Percentiles rank a stretch among this genome's conserved stretches.
These are phyloP conservation scores for Apiotrichum sp. DNA, from an alignment of 1,284 basidiomycete species.

Conservation along the genomic window DNA sequence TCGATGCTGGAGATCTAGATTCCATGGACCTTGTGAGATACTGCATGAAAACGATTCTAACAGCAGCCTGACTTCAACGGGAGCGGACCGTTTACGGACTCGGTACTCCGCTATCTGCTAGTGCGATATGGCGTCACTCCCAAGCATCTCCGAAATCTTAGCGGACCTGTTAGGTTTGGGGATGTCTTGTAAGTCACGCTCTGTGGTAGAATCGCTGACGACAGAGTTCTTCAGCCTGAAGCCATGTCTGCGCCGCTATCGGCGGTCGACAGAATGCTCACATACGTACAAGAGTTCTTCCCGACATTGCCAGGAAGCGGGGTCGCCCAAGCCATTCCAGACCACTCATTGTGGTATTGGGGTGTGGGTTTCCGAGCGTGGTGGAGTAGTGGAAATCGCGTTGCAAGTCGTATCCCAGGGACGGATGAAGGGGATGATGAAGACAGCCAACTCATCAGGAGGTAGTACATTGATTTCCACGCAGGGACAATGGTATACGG, in stretches of 20 bases:
- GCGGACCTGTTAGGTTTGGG: conserved; percentile 26
- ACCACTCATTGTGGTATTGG: conserved; percentile 17
- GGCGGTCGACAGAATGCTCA: conserved; percentile 4
- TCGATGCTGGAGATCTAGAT: not conserved
- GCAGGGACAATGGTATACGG: too few species aligned
- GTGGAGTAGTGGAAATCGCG: conserved; percentile 9
- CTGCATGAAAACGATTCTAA: not conserved
- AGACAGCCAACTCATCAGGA: too few species aligned
- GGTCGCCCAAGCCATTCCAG: conserved; percentile 3
- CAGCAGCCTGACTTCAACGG: conserved; percentile 27
- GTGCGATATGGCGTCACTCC: conserved; percentile 36
- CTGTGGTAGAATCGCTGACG: not conserved
- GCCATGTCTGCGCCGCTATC: conserved; percentile 11
- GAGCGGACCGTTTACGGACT: conserved; percentile 31
- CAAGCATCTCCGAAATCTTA: conserved; percentile 18
- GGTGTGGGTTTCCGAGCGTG: conserved; percentile 10
- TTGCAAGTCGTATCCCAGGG: conserved; percentile 2
- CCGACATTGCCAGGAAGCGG: conserved; percentile 16
- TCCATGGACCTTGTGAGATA: not conserved
- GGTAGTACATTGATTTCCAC: too few species aligned
- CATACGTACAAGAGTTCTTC: conserved; percentile 13
- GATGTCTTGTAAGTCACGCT: conserved; percentile 30
- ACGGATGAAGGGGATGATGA: too few species aligned
- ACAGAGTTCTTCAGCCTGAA: conserved; percentile 16
- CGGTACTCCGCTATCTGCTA: conserved; percentile 31